Conservation (phyloP, 78 protist species). For the Blattamonas nauphoetae region DNA sequence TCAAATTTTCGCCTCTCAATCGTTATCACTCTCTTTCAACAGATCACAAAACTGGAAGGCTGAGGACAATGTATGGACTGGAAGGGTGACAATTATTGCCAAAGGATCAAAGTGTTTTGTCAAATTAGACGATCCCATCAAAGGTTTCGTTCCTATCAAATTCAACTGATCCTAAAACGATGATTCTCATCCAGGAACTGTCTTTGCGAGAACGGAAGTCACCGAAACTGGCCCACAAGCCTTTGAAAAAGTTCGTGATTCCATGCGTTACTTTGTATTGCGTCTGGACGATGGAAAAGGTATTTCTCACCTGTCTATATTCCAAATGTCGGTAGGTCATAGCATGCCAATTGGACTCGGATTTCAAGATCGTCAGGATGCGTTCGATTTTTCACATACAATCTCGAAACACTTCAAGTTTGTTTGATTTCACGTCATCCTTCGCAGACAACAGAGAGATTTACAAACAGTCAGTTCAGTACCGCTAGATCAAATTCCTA, state of each 20-base stretch:
- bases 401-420: background rate
- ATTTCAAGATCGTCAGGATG: background rate
- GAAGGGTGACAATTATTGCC: background rate
- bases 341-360: background rate
- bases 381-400: background rate
- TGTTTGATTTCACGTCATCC: background rate
- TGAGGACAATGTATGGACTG: constrained; percentile 3
- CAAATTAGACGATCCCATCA: background rate
- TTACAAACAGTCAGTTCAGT: background rate
- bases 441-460: background rate
- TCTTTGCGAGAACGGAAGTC: background rate
- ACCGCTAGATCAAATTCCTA: background rate
- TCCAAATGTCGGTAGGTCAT: background rate
- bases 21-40: background rate
- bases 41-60: background rate
- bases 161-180: no score
- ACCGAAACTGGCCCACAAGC: background rate
- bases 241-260: background rate
- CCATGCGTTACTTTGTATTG: background rate
- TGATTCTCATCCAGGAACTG: background rate
- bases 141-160: no score
- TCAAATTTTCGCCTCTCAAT: background rate
- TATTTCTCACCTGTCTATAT: background rate
- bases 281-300: constrained; percentile 6
- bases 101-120: background rate